Conservation (phyloP, 306 rosid genomes). For the Cucurbita ficifolia region DNA sequence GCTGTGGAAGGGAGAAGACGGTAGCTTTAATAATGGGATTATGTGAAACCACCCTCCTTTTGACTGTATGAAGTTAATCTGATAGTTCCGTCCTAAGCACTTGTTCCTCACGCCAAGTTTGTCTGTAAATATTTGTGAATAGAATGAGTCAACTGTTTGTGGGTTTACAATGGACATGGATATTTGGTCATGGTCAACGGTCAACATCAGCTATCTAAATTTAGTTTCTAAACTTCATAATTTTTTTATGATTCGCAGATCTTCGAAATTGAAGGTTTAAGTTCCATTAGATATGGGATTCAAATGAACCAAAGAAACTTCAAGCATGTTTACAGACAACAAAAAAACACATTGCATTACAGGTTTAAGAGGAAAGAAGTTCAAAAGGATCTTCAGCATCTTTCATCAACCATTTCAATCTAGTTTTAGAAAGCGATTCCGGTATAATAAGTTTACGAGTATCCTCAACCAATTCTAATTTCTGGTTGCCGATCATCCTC, state of each 20-base stretch:
- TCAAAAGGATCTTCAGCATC: neutral
- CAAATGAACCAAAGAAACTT: too few species aligned
- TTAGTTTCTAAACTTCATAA: too few species aligned
- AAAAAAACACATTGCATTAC: neutral
- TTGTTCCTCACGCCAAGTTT: neutral
- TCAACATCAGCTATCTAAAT: too few species aligned
- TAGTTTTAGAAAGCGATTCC: slow-evolving; percentile 1
- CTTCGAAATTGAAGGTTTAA: too few species aligned
- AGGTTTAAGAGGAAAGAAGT: neutral
- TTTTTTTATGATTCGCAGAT: too few species aligned
- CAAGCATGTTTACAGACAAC: neutral
- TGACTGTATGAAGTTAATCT: neutral
- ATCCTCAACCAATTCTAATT: neutral
- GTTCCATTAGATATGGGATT: too few species aligned
- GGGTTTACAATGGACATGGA: too few species aligned
- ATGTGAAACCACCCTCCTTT: neutral
- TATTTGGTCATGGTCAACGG: too few species aligned
- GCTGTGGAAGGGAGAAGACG: neutral
- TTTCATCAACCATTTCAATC: slow-evolving; percentile 7
- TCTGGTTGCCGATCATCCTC: neutral
- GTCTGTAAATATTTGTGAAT: too few species aligned
- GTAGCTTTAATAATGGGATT: neutral
- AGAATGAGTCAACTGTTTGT: neutral
- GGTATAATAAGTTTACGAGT: neutral
- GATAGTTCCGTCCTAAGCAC: neutral